Evolutionary conservation across 306 rosid genomes (phyloP), one percentile per base, ranked within the genome.

Genomic region (Quercus parvula): DNA sequence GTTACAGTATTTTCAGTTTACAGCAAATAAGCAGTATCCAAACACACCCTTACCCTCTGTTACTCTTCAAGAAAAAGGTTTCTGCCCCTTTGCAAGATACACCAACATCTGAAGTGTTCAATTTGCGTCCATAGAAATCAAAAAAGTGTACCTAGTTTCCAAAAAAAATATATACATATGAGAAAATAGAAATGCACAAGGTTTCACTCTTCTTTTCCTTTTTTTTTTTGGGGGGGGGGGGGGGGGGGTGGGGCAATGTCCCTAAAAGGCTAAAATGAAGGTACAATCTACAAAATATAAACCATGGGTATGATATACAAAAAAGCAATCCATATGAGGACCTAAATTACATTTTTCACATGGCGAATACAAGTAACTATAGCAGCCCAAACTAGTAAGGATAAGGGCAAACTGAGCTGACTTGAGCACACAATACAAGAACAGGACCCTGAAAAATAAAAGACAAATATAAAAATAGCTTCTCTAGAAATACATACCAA

Each of bases 21-120:
- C 1, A 33, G 7, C 41, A 33, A 33, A 33, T 33, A 33, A 33
- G 41, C 8, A 0, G 8, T 5, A 33, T 33, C 8, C 41, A 33
- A 33, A 33, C 0, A 35, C 8, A 35, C 41, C 2, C 41, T 35
- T 90, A 95, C 98, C 99, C 98, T 86, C 84, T 90, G 66, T 79
- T 78, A 70, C 81, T 81, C 90, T 95, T 95, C 46, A 70, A 77
- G 85, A 91, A 95, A 88, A 93, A 95, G 77, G 89, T 88, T 75
- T 96, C 93, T 20, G 81, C 71, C 72, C 92, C 90, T 54, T 79
- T 89, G 90, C 99, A 95, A 49, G 97, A 89, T 74, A 93, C 94
- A 71, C 98, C 99, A 77, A 95, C 99, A 91, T 95, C 93, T 80
- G 96, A 71, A 62, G 98, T 90, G 86, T 93, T 95, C 82, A 95